A percentile compares a stretch with the other conserved stretches of the same genome.
phyloP scores from a whole-genome alignment of 306 rosid species.

The Heteromeles arbutifolia region DNA sequence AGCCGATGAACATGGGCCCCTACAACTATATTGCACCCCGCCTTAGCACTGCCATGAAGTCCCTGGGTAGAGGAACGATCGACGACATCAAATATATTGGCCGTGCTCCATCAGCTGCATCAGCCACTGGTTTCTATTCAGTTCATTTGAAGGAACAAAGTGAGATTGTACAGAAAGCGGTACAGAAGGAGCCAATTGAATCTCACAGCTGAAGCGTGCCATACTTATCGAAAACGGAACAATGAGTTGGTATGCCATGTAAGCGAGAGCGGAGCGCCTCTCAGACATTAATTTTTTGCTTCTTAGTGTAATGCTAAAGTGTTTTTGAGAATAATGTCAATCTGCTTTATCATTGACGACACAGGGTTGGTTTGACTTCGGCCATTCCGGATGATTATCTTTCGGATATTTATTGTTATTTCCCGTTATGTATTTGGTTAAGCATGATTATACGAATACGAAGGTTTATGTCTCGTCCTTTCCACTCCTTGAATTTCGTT shows the following conservation, averaged over 20 bases:
- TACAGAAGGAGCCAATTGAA: constrained; percentile 56
- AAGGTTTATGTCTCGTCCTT: not conserved
- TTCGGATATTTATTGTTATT: not conserved
- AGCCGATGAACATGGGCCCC: constrained; percentile 97
- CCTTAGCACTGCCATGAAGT: constrained; percentile 70
- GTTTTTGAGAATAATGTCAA: not conserved
- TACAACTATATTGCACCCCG: constrained; percentile 68
- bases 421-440: not conserved
- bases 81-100: constrained; percentile 75
- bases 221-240: not conserved
- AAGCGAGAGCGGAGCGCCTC: not conserved
- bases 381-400: not conserved
- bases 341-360: not conserved
- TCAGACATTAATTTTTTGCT: not conserved
- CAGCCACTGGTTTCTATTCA: constrained; percentile 80
- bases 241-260: not conserved
- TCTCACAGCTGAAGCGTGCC: constrained; percentile 18
- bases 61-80: constrained; percentile 55
- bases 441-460: not conserved
- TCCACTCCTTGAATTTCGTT: too few relatives aligned
- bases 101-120: constrained; percentile 89
- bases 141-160: constrained; percentile 85
- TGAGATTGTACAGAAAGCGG: constrained; percentile 73
- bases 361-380: not conserved
- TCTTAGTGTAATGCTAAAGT: not conserved